A percentile compares a stretch with the other conserved stretches of the same genome.
These are phyloP conservation scores for Balamuthia mandrillaris DNA, from an alignment of 208 protist species.

Conservation along the genomic window DNA sequence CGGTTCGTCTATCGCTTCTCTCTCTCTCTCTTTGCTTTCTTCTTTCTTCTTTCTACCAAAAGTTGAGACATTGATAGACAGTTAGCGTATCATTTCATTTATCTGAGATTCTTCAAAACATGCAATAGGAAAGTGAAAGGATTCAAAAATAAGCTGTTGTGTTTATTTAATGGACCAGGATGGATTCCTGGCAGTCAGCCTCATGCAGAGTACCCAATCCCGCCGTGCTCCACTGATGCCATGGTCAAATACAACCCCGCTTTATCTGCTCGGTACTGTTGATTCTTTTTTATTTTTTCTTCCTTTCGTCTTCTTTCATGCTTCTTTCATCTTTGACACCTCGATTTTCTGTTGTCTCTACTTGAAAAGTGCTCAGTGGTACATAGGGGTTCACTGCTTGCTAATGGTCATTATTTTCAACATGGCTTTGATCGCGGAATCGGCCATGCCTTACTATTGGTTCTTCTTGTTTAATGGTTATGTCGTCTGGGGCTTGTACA, in stretches of 20 bases:
- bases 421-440: neutral
- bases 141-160: constrained; percentile 21
- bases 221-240: neutral
- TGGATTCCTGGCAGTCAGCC: constrained; percentile 34
- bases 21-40: too few species aligned
- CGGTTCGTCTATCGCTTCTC: too few species aligned
- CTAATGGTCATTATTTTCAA: neutral
- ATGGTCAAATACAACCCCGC: neutral
- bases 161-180: constrained; percentile 45
- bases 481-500: neutral
- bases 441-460: neutral
- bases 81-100: neutral
- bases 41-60: neutral
- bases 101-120: neutral
- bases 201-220: neutral
- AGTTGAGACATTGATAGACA: neutral
- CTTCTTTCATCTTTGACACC: too few species aligned
- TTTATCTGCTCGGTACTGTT: neutral
- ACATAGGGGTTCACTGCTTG: neutral
- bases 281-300: neutral
- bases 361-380: neutral
- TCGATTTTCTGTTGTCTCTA: too few species aligned
- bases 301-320: neutral
- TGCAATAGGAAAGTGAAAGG: neutral
- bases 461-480: neutral